These are phyloP conservation scores for Cucurbita maxima DNA, from an alignment of 306 rosid species.

Conservation along the genomic window DNA sequence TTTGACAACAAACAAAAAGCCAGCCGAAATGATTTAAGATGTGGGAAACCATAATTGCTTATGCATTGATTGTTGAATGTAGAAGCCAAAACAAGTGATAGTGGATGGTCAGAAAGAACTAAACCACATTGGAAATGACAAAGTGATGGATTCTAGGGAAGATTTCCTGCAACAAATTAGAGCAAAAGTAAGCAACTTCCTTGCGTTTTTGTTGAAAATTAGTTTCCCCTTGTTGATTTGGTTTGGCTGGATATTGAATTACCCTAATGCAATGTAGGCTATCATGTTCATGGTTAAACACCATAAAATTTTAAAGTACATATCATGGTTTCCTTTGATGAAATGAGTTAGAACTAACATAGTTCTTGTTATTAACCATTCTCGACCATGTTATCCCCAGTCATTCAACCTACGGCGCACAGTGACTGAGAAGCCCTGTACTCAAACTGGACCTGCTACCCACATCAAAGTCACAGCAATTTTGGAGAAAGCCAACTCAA, in stretches of 20 bases:
- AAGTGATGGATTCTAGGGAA: constrained; percentile 44
- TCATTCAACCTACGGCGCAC: constrained; percentile 80
- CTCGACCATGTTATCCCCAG: constrained; percentile 21
- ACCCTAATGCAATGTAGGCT: neutral
- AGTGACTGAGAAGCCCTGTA: constrained; percentile 34
- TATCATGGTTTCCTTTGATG: neutral
- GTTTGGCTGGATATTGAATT: neutral
- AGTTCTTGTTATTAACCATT: constrained; percentile 9
- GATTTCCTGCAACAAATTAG: constrained; percentile 82
- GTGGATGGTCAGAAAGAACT: constrained; percentile 26
- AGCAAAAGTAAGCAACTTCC: constrained; percentile 38
- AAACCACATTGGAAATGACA: constrained; percentile 25
- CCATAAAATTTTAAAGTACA: neutral
- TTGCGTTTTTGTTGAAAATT: neutral
- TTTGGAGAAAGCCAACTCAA: constrained; percentile 89
- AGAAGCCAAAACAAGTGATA: neutral
- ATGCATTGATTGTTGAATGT: neutral
- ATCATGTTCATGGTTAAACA: neutral
- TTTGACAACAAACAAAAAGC: neutral
- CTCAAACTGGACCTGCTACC: constrained; percentile 29
- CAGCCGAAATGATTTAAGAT: neutral
- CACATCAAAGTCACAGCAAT: constrained; percentile 75
- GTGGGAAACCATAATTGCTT: neutral
- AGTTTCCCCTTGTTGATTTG: neutral
- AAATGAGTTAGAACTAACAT: neutral